Conservation (phyloP, 2,329 filamentous ascomycete species). For the Diaporthe sp. region DNA sequence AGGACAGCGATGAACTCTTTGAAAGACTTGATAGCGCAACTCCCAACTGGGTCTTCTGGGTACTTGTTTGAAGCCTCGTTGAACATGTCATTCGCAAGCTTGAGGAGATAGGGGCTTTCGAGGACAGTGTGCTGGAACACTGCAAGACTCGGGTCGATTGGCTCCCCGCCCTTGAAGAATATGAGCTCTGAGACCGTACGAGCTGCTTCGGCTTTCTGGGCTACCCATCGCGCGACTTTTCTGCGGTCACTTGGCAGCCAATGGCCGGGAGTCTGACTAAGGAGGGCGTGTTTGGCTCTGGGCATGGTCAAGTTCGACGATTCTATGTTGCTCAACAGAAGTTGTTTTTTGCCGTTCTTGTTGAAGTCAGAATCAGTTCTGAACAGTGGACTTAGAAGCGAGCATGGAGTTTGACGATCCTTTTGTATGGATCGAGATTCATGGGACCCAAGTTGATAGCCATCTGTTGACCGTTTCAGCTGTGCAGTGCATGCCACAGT, state of each 20-base stretch:
- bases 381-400: too few species aligned
- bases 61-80: slow-evolving; percentile 3
- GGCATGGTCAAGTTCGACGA: neutral
- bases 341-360: neutral
- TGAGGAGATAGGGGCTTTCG: neutral
- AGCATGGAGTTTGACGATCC: neutral
- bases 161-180: neutral
- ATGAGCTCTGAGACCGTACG: neutral
- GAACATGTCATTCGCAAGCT: slow-evolving; percentile 19
- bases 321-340: neutral
- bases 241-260: neutral
- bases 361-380: neutral
- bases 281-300: too few species aligned
- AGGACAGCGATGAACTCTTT: neutral
- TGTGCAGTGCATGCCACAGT: neutral
- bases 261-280: neutral
- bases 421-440: neutral
- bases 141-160: neutral
- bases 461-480: neutral
- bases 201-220: neutral
- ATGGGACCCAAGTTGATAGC: neutral
- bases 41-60: neutral
- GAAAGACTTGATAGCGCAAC: slow-evolving; percentile 7
- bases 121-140: neutral
- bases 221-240: neutral